Evolutionary conservation across 176 grass and related monocot species (phyloP).

Genomic region (Areca catechu): DNA sequence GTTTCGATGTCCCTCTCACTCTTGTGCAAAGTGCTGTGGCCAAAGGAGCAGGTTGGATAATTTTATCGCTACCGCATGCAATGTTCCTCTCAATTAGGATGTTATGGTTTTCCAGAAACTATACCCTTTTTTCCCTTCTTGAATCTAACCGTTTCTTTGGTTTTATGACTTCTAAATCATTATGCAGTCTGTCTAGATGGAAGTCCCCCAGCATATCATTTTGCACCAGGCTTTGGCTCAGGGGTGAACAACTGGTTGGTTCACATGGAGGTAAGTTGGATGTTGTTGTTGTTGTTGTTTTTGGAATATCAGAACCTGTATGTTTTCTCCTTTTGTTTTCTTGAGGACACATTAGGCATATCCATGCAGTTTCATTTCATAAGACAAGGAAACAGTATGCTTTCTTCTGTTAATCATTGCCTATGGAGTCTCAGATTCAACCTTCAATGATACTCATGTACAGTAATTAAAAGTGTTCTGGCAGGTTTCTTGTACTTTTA

Average conservation of each 20-base stretch:
- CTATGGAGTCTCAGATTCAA: no score
- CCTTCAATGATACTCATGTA: no score
- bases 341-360: no score
- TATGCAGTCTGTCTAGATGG: conserved; percentile 59
- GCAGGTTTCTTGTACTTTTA: no score
- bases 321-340: neutral
- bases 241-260: conserved; percentile 64
- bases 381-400: no score
- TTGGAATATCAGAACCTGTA: neutral
- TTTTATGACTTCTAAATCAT: neutral
- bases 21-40: conserved; percentile 36
- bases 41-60: conserved; percentile 42
- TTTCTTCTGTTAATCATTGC: no score
- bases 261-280: conserved; percentile 46
- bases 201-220: conserved; percentile 53
- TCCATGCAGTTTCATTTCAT: no score
- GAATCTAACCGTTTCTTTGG: no score
- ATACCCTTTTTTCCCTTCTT: no score
- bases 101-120: no score
- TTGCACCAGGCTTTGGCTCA: conserved; percentile 53
- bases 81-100: neutral
- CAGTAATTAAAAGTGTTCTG: no score
- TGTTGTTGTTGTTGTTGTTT: neutral
- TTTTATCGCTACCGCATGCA: neutral
- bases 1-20: conserved; percentile 42